Evolutionary conservation across 106 monocot species (phyloP), one percentile per base, ranked within the genome.

Genomic region (Amphibolis antarctica): DNA sequence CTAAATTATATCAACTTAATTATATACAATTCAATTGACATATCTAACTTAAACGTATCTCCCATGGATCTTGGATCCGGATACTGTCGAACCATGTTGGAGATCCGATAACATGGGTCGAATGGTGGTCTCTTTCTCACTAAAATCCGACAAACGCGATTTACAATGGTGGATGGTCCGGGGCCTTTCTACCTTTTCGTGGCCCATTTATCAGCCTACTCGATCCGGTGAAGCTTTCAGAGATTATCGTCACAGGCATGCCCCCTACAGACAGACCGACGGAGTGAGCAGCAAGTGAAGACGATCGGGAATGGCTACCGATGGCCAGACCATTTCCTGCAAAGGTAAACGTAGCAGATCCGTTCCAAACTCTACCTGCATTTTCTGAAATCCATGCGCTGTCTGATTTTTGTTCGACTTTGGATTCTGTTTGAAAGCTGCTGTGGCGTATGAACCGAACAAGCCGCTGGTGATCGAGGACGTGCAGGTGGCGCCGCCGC

Each of bases 361-460:
- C 36, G 10, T 23, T 52, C n/a, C 51, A 18, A 10, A 18, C 26
- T 26, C 14, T 46, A 7, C 1, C 46, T 63, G 24, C 19, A 18
- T 21, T 21, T 23, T 24, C 36, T 53, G 9, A 21, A 9, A 31
- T 26, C 54, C 10, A 55, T 21, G 29, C 19, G 28, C 18, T 21
- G 20, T 4, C 9, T 0, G 12, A 22, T 21, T 18, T 70, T 5
- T 10, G n/a, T 42, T 13, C 29, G 60, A 5, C 42, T 10, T 55
- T 63, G n/a, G n/a, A n/a, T 67, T 49, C 24, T 42, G 55, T 63
- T 1, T 59, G 58, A 17, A 42, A 96, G 94, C 94, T 29, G 94
- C 89, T 27, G 94, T 96, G 67, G 89, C 94, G 3, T 96, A 77
- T 74, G 94, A 89, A 67, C 75, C 89, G 79, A 96, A 96, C 78